Evolutionary conservation across 192 early-diverging fungal species (phyloP).

Genomic region (Pecoramyces ruminantium): DNA sequence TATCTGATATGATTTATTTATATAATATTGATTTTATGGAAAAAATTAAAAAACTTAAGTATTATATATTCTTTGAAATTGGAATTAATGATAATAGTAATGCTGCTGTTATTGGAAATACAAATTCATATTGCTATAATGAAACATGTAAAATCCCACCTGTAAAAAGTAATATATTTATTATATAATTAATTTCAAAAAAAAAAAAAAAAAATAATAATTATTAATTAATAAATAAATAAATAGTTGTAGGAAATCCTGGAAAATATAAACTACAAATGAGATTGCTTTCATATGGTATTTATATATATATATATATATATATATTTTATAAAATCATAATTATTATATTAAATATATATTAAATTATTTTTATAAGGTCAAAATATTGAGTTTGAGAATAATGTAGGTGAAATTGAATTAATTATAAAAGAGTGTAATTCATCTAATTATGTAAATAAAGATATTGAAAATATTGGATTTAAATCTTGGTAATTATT

Average conservation of each 20-base stretch:
- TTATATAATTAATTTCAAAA: too few species aligned
- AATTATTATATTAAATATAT: too few species aligned
- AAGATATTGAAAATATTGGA: background rate
- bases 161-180: background rate
- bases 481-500: background rate
- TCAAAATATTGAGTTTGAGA: background rate
- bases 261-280: background rate
- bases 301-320: background rate
- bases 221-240: too few species aligned
- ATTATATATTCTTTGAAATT: background rate
- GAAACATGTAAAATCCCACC: background rate
- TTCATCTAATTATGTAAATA: background rate
- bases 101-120: background rate
- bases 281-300: background rate
- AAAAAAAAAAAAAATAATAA: too few species aligned
- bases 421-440: background rate
- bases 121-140: background rate
- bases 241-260: background rate
- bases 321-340: too few species aligned
- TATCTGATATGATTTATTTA: too few species aligned
- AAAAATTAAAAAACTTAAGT: too few species aligned
- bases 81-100: background rate
- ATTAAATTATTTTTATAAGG: too few species aligned
- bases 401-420: background rate
- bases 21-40: too few species aligned